These are phyloP conservation scores for Capronia coronata DNA, from an alignment of 2,329 filamentous ascomycete genomes.

Conservation along the genomic window DNA sequence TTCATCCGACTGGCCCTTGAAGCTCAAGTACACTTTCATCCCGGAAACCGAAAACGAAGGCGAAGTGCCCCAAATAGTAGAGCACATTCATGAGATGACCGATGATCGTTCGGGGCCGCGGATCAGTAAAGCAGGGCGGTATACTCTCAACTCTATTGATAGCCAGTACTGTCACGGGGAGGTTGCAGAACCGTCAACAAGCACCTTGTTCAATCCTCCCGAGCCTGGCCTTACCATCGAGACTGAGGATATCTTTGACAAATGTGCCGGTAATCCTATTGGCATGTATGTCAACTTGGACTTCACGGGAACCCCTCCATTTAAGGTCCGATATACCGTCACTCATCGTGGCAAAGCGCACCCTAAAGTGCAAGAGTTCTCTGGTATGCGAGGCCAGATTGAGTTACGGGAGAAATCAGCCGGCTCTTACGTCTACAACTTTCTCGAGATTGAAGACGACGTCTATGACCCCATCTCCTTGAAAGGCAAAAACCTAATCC, in stretches of 20 bases:
- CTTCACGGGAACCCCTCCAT: slow-evolving; percentile 85
- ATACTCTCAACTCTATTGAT: slow-evolving; percentile 72
- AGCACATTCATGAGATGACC: slow-evolving; percentile 47
- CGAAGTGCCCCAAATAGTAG: slow-evolving; percentile 51
- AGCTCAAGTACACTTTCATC: slow-evolving; percentile 74
- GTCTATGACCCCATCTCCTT: slow-evolving; percentile 67
- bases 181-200: slow-evolving; percentile 88
- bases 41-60: slow-evolving; percentile 67
- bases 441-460: slow-evolving; percentile 70
- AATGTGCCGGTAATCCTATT: slow-evolving; percentile 89
- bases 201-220: slow-evolving; percentile 81
- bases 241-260: slow-evolving; percentile 80
- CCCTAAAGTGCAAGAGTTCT: slow-evolving; percentile 52
- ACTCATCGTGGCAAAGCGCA: slow-evolving; percentile 51
- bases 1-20: slow-evolving; percentile 59
- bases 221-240: slow-evolving; percentile 71
- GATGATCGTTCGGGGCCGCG: slow-evolving; percentile 49
- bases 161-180: slow-evolving; percentile 81
- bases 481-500: slow-evolving; percentile 53
- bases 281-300: slow-evolving; percentile 84
- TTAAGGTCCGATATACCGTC: slow-evolving; percentile 71
- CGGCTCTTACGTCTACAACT: slow-evolving; percentile 80
- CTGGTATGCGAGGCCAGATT: slow-evolving; percentile 73
- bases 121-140: slow-evolving; percentile 74
- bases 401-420: slow-evolving; percentile 75